Base-by-base conservation (phyloP, 345 rosid genomes). In the Hypericum androsaemum region DNA sequence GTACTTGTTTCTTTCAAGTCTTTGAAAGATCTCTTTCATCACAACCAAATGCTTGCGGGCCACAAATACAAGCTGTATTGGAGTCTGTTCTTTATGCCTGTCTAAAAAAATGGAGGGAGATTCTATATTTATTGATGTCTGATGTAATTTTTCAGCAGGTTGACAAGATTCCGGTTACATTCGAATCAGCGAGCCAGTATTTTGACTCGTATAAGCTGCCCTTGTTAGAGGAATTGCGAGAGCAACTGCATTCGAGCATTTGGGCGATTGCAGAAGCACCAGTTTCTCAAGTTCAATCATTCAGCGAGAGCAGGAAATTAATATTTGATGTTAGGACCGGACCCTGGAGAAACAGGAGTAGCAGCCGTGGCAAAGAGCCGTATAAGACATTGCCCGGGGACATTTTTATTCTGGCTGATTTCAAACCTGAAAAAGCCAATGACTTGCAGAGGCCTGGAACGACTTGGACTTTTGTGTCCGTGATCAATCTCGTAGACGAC, bases 301-400 rank as follows among this genome's bases (percentile, higher is more conserved):
- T 22, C 32, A 22, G 32, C 32, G 32, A 22, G 32, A 22, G 32
- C 32, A 22, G 40, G 48, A 0, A 10, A 5, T 42, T 52, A 6
- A 42, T 50, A 6, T 72, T 65, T 56, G 53, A 63, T 49, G 50
- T 69, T 47, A 39, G 6, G 28, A 65, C 68, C n/a, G 69, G 71
- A 47, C 12, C 17, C 15, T 77, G 86, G 82, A 67, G 41, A 47
- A 80, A 63, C 50, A 62, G 63, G 52, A 44, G 7, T n/a, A 63
- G 22, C 37, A 53, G n/a, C 28, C 32, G 16, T 37, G 67, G 53
- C n/a, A 64, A 50, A 32, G 71, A 63, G 52, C 64, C 73, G 15
- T 81, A 71, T 60, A 71, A 52, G 52, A 71, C 77, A 16, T 39
- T 64, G 62, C 77, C 72, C 5, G 74, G 76, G 9, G 83, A 75